These are phyloP conservation scores for Cutaneotrichosporon daszewskae DNA, from an alignment of 1,284 basidiomycete species.

Conservation along the genomic window DNA sequence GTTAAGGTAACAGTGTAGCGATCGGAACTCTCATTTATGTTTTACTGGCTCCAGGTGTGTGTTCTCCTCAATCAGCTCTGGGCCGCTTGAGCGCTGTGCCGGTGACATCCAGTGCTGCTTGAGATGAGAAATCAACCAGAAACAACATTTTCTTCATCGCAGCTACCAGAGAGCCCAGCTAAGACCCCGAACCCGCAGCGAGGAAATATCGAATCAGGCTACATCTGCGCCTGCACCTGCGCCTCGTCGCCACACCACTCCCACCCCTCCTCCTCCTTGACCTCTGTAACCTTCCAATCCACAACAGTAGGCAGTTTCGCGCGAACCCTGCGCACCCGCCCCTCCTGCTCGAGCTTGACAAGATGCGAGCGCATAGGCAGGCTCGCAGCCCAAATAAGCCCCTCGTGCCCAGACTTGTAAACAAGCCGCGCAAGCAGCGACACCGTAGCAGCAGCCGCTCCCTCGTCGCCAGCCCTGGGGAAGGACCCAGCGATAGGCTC, in stretches of 20 bases:
- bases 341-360: constrained; percentile 54
- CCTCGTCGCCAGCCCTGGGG: background rate
- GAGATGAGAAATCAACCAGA: no score
- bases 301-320: constrained; percentile 21
- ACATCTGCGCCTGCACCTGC: background rate
- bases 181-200: no score
- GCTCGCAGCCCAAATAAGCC: constrained; percentile 28
- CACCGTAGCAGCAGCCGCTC: constrained; percentile 14
- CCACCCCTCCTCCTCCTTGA: constrained; percentile 27
- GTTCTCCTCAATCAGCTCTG: no score
- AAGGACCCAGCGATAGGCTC: constrained; percentile 4
- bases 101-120: no score
- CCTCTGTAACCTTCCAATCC: constrained; percentile 20
- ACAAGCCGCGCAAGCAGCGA: constrained; percentile 28
- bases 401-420: constrained; percentile 34
- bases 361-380: constrained; percentile 28
- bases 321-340: constrained; percentile 50
- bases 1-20: no score
- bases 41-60: no score
- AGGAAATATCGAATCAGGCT: no score
- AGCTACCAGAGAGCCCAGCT: background rate
- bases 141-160: no score
- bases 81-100: no score
- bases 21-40: no score
- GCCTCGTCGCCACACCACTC: constrained; percentile 20